phyloP scores from a whole-genome alignment of 768 basidiomycete species.

The Psilocybe cyanescens region DNA sequence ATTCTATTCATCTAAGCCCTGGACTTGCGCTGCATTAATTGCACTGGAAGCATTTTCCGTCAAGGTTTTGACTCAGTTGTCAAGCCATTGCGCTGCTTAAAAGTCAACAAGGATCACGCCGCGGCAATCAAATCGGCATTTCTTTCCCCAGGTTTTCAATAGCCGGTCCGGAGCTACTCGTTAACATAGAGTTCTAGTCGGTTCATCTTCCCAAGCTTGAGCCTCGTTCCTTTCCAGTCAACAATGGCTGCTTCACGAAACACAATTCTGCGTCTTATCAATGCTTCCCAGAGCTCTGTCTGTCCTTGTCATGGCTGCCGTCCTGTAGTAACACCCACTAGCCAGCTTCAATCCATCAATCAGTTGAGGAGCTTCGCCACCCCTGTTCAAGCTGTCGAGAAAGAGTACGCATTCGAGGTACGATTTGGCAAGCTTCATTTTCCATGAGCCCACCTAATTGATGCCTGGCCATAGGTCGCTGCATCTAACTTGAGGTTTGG shows the following conservation, averaged over 20 bases:
- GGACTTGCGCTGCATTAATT: too few species aligned
- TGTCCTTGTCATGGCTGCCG: constrained; percentile 84
- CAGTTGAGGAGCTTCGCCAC: constrained; percentile 79
- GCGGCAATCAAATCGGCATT: not conserved
- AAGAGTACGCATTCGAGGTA: constrained; percentile 93
- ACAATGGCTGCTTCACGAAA: constrained; percentile 59
- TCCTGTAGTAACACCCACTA: constrained; percentile 43
- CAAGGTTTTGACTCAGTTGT: not conserved
- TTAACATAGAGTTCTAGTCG: not conserved
- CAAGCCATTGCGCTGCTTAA: not conserved
- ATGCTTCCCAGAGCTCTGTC: constrained; percentile 68
- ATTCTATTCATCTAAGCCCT: too few species aligned
- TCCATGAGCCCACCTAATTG: not conserved
- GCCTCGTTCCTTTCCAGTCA: constrained; percentile 8
- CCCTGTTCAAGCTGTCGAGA: constrained; percentile 71
- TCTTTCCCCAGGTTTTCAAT: constrained; percentile 10
- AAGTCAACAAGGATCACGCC: not conserved
- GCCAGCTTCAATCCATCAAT: constrained; percentile 51
- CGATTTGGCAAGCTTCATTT: constrained; percentile 8
- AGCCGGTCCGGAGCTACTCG: constrained; percentile 16
- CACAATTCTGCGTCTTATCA: constrained; percentile 75
- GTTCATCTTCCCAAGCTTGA: constrained; percentile 15
- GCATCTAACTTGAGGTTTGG: constrained; percentile 90
- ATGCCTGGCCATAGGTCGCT: constrained; percentile 57
- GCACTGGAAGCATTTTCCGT: too few species aligned